Base-by-base conservation (phyloP, 345 rosid species). In the Citrus hindsii region DNA sequence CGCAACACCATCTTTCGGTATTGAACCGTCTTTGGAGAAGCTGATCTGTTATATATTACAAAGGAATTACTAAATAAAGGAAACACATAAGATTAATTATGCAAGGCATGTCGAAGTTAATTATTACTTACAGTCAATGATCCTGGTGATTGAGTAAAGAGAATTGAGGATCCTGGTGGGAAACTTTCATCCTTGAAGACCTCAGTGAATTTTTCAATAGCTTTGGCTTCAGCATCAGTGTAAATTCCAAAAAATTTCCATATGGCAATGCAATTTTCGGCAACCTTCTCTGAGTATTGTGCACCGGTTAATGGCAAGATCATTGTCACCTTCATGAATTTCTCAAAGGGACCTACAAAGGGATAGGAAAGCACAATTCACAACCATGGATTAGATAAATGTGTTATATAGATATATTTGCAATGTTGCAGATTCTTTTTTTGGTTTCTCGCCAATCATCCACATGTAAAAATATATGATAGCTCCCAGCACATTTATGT, bases 181-280 rank as follows among this genome's bases (percentile, higher is more conserved):
- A 93, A 93, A 2, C 53, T 83, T 73, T 93, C 79, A 4, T 91
- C 84, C 81, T 89, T 88, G 90, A 95, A 93, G 63, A 85, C 70
- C 75, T 88, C 79, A 13, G 74, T 25, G 71, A 95, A 91, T 25
- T 83, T 85, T 75, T 91, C 90, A 33, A 90, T 85, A 48, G 95
- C 97, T 83, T 86, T 87, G 30, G 90, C 95, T 77, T 95, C 98
- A 24, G 80, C 85, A 7, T 95, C 98, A 0, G 92, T 89, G 82
- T 87, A 95, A 61, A 90, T 53, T 65, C 97, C 97, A 33, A 89
- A 14, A 2, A 92, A 85, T 78, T 93, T 91, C 98, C 97, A 95
- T 14, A 78, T 71, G 2, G 88, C 90, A 5, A 88, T 87, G 75
- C 98, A 95, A 32, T 93, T 93, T 84, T 92, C 93, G 0, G 94